phyloP scores from a whole-genome alignment of 2,329 filamentous ascomycete genomes.

The Xylariaceae sp. region DNA sequence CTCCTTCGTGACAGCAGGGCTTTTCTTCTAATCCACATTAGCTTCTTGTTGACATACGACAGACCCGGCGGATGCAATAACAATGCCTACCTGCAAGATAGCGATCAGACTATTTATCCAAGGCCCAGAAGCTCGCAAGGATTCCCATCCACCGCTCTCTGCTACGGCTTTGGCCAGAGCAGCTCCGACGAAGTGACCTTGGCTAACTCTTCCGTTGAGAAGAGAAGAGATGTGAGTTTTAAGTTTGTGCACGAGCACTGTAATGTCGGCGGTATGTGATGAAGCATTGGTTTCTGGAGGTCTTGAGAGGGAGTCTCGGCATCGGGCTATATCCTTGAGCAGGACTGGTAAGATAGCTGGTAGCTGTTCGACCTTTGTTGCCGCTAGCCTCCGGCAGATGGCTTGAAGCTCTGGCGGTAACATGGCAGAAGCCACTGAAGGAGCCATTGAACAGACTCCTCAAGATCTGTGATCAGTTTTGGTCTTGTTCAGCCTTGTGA shows the following conservation, averaged over 20 bases:
- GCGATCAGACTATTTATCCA: slow-evolving; percentile 77
- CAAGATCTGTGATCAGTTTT: not conserved
- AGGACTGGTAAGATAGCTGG: slow-evolving; percentile 70
- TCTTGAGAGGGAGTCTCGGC: slow-evolving; percentile 58
- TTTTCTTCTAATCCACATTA: slow-evolving; percentile 59
- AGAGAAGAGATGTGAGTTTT: slow-evolving; percentile 74
- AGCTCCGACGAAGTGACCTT: slow-evolving; percentile 74
- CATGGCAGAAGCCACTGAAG: slow-evolving; percentile 32
- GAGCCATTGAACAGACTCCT: not conserved
- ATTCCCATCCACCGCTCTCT: slow-evolving; percentile 81
- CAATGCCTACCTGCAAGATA: slow-evolving; percentile 60
- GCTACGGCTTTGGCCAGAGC: slow-evolving; percentile 76
- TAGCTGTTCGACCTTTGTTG: slow-evolving; percentile 68
- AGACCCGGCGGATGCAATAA: not conserved
- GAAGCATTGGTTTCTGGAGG: slow-evolving; percentile 58
- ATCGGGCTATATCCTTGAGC: slow-evolving; percentile 55
- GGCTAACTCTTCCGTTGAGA: slow-evolving; percentile 68
- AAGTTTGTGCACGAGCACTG: slow-evolving; percentile 74
- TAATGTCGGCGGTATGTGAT: slow-evolving; percentile 58
- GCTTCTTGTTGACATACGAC: not conserved
- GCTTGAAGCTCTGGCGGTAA: slow-evolving; percentile 57
- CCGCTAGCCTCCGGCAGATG: slow-evolving; percentile 66
- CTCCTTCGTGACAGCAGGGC: slow-evolving; percentile 70
- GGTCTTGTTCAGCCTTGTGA: not conserved
- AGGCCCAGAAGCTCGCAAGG: slow-evolving; percentile 65